Conservation (phyloP, 140 eudicot genomes). For the Cichorium intybus region DNA sequence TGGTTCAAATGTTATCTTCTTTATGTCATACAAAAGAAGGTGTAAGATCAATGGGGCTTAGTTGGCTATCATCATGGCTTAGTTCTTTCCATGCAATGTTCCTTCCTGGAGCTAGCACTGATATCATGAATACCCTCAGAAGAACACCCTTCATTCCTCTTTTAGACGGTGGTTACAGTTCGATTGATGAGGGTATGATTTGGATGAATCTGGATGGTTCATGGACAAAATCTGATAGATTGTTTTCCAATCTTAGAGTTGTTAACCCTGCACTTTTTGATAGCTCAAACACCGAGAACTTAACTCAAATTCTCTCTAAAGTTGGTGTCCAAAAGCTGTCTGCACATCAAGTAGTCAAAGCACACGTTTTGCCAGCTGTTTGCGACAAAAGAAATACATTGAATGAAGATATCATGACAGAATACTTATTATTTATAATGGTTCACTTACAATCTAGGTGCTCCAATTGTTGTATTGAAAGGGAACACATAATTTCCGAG, state of each 20-base stretch:
- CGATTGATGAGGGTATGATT: conserved; percentile 62
- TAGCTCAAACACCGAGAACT: conserved; percentile 29
- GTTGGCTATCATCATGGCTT: conserved; percentile 76
- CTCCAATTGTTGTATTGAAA: conserved; percentile 53
- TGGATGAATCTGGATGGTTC: conserved; percentile 65
- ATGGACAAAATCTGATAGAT: conserved; percentile 40
- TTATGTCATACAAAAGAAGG: conserved; percentile 51
- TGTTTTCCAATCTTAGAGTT: conserved; percentile 58
- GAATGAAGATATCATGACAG: conserved; percentile 49
- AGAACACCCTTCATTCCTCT: conserved; percentile 78
- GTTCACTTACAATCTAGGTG: conserved; percentile 70
- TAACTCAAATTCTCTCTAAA: conserved; percentile 54
- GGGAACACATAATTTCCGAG: conserved; percentile 55
- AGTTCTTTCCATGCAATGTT: conserved; percentile 48
- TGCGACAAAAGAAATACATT: conserved; percentile 37
- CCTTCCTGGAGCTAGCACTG: conserved; percentile 37
- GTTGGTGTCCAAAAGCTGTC: conserved; percentile 76
- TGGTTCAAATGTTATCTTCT: conserved; percentile 57
- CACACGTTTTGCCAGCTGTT: conserved; percentile 66
- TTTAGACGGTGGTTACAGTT: conserved; percentile 54
- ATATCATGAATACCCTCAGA: conserved; percentile 38
- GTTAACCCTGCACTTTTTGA: conserved; percentile 68
- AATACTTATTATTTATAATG: conserved; percentile 71
- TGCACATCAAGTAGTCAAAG: conserved; percentile 69
- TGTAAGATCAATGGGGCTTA: conserved; percentile 57